phyloP scores from a whole-genome alignment of 768 basidiomycete genomes.

The Boletus bicolor region DNA sequence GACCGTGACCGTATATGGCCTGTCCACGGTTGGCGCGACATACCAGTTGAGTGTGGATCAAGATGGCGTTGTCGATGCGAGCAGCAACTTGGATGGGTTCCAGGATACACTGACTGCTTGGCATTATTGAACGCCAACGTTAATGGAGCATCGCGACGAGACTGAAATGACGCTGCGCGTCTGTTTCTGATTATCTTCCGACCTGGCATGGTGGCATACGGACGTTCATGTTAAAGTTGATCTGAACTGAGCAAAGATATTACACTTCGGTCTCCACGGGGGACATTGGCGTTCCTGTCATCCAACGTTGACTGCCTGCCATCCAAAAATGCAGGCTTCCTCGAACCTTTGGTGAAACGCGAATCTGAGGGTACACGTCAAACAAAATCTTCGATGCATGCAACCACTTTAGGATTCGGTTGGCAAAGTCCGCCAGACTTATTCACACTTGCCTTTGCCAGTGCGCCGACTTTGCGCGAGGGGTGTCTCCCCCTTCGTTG shows the following conservation, averaged over 20 bases:
- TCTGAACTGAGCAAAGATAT: background rate
- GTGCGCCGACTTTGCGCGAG: no score
- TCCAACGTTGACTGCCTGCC: background rate
- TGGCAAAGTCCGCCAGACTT: no score
- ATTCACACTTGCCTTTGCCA: no score
- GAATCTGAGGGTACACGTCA: no score
- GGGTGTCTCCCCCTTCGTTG: no score
- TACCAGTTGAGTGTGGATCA: slow-evolving; percentile 38
- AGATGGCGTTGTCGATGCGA: slow-evolving; percentile 32
- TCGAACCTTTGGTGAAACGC: no score
- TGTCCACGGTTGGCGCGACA: slow-evolving; percentile 43
- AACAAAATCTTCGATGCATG: no score
- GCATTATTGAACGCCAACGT: slow-evolving; percentile 1
- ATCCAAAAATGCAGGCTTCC: no score
- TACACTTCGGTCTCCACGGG: background rate
- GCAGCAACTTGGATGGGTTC: slow-evolving; percentile 40
- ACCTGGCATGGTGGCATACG: background rate
- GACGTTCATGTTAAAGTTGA: background rate
- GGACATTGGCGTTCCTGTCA: background rate
- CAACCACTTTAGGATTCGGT: no score
- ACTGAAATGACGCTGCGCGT: background rate
- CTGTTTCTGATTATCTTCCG: background rate
- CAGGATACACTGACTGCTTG: slow-evolving; percentile 34
- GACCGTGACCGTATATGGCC: slow-evolving; percentile 36
- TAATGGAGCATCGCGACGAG: background rate